Evolutionary conservation across 768 basidiomycete genomes (phyloP).

Genomic region (Phaeotremella fagi): DNA sequence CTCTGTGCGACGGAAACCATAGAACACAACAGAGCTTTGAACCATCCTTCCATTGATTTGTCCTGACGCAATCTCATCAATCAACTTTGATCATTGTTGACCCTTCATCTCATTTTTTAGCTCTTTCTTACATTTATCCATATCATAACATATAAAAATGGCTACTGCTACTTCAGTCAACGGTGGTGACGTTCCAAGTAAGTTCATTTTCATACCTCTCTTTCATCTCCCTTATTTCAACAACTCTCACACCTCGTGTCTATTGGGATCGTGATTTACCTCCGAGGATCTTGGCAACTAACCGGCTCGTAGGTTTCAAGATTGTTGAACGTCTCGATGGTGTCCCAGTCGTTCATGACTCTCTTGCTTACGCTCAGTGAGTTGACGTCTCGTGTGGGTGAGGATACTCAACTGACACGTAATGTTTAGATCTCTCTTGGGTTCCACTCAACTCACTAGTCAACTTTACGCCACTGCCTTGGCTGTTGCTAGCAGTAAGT

Average conservation of each 20-base stretch:
- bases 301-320: conserved; percentile 33
- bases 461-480: conserved; percentile 36
- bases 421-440: conserved; percentile 30
- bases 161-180: background rate
- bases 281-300: background rate
- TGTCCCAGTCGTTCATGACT: conserved; percentile 45
- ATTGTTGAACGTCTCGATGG: conserved; percentile 41
- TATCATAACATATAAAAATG: conserved; percentile 1
- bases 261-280: background rate
- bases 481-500: conserved; percentile 40
- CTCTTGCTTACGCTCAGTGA: conserved; percentile 43
- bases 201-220: background rate
- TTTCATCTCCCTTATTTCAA: background rate
- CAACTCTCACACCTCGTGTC: background rate
- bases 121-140: background rate
- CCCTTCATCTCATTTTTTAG: background rate
- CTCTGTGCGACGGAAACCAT: too few relatives aligned
- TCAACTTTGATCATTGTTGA: too few relatives aligned
- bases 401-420: background rate
- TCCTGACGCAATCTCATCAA: too few relatives aligned
- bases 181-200: conserved; percentile 2
- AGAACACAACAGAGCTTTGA: too few relatives aligned
- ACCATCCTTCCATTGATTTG: too few relatives aligned
- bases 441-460: conserved; percentile 34
- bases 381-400: conserved; percentile 2